Evolutionary conservation across 106 monocot species (phyloP).

Genomic region (Xerophyta viscosa): DNA sequence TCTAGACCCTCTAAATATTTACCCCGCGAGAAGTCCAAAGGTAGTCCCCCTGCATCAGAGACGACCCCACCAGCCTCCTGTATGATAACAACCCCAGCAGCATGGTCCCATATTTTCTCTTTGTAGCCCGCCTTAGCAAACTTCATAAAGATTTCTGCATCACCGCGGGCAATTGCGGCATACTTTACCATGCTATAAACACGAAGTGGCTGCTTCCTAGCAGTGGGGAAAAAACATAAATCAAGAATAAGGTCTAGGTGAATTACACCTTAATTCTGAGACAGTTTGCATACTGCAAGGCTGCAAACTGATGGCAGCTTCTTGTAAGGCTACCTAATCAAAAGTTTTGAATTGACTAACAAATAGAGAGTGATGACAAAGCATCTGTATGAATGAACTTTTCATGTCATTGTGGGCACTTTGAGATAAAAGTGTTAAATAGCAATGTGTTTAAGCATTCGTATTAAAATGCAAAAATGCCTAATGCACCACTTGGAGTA

Average conservation of each 20-base stretch:
- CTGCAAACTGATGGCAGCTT: neutral
- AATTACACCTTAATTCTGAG: neutral
- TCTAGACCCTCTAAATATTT: conserved; percentile 65
- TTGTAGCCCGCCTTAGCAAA: conserved; percentile 82
- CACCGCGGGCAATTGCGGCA: conserved; percentile 83
- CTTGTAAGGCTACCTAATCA: too few species aligned
- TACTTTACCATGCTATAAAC: conserved; percentile 98
- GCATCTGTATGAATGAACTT: too few species aligned
- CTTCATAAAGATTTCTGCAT: conserved; percentile 96
- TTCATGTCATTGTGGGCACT: too few species aligned
- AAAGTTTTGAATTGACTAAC: too few species aligned
- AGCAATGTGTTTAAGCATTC: too few species aligned
- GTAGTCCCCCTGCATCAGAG: conserved; percentile 75
- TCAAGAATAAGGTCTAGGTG: neutral
- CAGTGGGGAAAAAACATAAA: conserved; percentile 3
- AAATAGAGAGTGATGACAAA: too few species aligned
- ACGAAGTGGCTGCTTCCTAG: conserved; percentile 76
- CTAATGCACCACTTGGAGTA: too few species aligned
- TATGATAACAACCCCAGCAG: conserved; percentile 84
- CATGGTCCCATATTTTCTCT: conserved; percentile 98
- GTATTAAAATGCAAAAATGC: too few species aligned
- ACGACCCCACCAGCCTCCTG: conserved; percentile 94
- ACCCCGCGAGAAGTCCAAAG: conserved; percentile 77
- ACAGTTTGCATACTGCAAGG: too few species aligned
- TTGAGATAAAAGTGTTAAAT: too few species aligned